Evolutionary conservation across 2,329 filamentous ascomycete species (phyloP), one percentile per base, ranked within the genome.

Genomic region (Dendrostoma leiphaemia): DNA sequence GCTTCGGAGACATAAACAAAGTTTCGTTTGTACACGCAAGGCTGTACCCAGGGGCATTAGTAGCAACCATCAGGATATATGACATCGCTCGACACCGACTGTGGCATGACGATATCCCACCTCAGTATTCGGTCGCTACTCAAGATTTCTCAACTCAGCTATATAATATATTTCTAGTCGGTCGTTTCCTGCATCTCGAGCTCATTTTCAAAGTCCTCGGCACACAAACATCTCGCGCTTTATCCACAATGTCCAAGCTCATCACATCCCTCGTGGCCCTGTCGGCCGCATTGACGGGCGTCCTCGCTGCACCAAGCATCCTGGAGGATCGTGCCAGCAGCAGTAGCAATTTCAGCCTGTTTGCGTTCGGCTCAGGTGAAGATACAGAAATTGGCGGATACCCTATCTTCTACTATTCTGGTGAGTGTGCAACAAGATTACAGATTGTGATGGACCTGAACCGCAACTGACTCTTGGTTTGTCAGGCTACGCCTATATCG

Each of bases 271-370:
- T 45, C 12, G 17, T 29, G 10, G 47, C 47, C 10, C 10, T 51
- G 13, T 31, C 24, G 6, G 48, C 47, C 10, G 28, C 28, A 8
- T 4, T 46, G 9, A n/a, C 44, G 6, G 28, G 46, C 15, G 47
- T 19, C 26, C 35, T 31, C 13, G 53, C 53, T 13, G 38, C 13
- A 3, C 47, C 53, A 21, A 31, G 6, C 26, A 3, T 4, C 13
- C 8, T 51, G 47, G 24, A 38, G 23, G 34, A 1, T 12, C 53
- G 47, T 6, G 6, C 31, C 12, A 31, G 17, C 8, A 41, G 46
- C 34, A 10, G 17, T 4, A 50, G 52, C 40, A 51, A 46, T 10
- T 57, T 53, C 49, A 53, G 54, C 29, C 50, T 57, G 21, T 57
- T 57, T 29, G 54, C 54, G 17, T 57, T 49, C 17, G 50, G 54